Evolutionary conservation across 345 rosid genomes (phyloP).

Genomic region (Fremontodendron californicum): DNA sequence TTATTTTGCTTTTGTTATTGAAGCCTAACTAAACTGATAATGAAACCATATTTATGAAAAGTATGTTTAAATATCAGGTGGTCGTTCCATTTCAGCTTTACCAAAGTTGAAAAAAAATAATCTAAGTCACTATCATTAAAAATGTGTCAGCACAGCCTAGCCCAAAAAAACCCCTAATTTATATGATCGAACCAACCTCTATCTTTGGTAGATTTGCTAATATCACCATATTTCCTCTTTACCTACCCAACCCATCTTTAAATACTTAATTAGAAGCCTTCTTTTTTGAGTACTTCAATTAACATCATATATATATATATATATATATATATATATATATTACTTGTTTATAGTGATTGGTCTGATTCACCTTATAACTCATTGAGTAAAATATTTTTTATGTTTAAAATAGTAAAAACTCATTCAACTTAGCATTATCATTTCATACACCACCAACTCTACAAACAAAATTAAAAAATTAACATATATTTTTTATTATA

Average conservation of each 20-base stretch:
- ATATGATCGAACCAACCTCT: neutral
- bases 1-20: neutral
- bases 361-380: too few relatives aligned
- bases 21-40: neutral
- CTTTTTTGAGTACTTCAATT: neutral
- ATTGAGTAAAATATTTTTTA: too few relatives aligned
- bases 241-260: neutral
- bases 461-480: too few relatives aligned
- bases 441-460: too few relatives aligned
- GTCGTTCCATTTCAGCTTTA: neutral
- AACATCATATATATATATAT: neutral
- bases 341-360: too few relatives aligned
- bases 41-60: neutral
- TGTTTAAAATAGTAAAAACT: too few relatives aligned
- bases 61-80: conserved; percentile 1
- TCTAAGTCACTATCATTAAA: conserved; percentile 5
- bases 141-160: neutral
- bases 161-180: neutral
- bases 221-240: neutral
- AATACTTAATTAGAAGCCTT: neutral
- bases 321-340: too few relatives aligned
- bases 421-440: too few relatives aligned
- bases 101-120: neutral
- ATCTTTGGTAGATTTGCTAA: neutral
- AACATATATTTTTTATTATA: too few relatives aligned